Evolutionary conservation across 2,329 filamentous ascomycete genomes (phyloP), one percentile per base, ranked within the genome.

Genomic region (Fusarium sambucinum): DNA sequence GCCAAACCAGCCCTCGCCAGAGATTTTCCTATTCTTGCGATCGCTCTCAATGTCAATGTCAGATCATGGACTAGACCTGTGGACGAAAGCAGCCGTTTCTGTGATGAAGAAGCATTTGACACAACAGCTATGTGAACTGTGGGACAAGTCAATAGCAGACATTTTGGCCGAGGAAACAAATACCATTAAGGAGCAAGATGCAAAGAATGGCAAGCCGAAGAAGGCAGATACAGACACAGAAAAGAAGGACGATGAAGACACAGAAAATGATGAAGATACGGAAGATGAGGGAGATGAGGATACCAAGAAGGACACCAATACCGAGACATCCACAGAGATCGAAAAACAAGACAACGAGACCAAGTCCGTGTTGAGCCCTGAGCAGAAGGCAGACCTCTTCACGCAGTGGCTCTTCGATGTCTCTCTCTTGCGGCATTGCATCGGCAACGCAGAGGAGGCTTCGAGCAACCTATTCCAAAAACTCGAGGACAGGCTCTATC

Each of bases 1-100:
- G 41, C 95, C 95, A 0, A 84, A 89, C 8, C 92, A 96, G 73
- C 93, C 93, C 1, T 95, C 93, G 0, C 89, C 92, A 0, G 84
- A 85, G 21, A 82, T 89, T 0, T 97, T 97, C 75, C 87, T 85
- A 62, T 89, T 96, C 55, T 74, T 97, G 48, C 87, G 88, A 25
- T 83, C 83, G 44, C 75, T 97, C 29, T 86, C 87, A 6, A 80
- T 81, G 46, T 82, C 85, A 7, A 96, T 97, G 93, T 86, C 86
- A 5, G 81, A 84, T 14, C 82, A 86, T 5, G 94, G 94, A 0
- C 82, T 87, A 45, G 95, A 97, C 76, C 78, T 97, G 4, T 98
- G 94, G 94, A 94, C 90, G 54, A 85, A 87, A 4, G 82, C 84
- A 3, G 91, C 92, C 1, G 86, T 94, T 2, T 72, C 73, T 1